These are phyloP conservation scores for Apophysomyces trapeziformis DNA, from an alignment of 371 early-diverging fungal genomes.

Conservation along the genomic window DNA sequence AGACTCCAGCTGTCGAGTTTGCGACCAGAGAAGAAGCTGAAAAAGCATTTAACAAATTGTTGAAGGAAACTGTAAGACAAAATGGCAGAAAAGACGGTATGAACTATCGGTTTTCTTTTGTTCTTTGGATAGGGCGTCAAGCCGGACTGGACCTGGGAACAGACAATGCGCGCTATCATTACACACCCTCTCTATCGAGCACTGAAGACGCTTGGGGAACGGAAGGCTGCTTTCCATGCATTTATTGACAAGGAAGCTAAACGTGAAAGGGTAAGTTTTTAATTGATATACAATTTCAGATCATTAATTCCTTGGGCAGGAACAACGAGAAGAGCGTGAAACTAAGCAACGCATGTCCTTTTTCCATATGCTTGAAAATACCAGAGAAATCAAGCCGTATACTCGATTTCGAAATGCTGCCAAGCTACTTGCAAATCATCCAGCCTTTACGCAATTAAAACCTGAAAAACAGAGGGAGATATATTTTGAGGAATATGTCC, in stretches of 20 bases:
- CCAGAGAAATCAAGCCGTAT: constrained; percentile 48
- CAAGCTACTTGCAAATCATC: constrained; percentile 47
- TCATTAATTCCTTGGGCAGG: constrained; percentile 21
- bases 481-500: constrained; percentile 71
- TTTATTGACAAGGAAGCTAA: constrained; percentile 65
- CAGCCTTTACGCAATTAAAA: constrained; percentile 53
- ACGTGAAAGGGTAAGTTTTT: constrained; percentile 49
- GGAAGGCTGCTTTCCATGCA: constrained; percentile 79
- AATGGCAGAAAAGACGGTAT: neutral
- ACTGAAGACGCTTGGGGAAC: constrained; percentile 77
- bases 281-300: neutral
- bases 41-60: constrained; percentile 74
- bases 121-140: constrained; percentile 63
- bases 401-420: constrained; percentile 59
- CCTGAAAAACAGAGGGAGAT: constrained; percentile 55
- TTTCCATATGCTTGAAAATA: constrained; percentile 45
- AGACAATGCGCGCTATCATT: constrained; percentile 84
- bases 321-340: constrained; percentile 46
- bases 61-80: constrained; percentile 68
- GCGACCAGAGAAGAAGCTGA: constrained; percentile 84
- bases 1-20: constrained; percentile 58
- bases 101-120: neutral
- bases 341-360: constrained; percentile 49
- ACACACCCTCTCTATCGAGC: constrained; percentile 86
- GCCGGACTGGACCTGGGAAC: constrained; percentile 90